Conservation (phyloP, 2,329 filamentous ascomycete genomes). For the Phialophora expanda region DNA sequence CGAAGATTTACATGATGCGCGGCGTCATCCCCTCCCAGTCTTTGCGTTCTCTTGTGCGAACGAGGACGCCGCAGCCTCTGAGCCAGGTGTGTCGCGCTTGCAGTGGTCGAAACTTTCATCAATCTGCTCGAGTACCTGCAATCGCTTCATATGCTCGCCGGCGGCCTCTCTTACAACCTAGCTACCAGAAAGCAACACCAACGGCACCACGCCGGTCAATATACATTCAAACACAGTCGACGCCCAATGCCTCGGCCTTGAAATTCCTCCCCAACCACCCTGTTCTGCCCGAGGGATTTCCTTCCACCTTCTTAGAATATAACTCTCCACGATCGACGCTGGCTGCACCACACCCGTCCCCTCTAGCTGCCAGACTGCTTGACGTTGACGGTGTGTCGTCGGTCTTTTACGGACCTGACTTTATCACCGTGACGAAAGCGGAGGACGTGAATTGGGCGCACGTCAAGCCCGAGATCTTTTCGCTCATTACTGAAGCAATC, state of each 20-base stretch:
- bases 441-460: conserved; percentile 89
- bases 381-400: conserved; percentile 93
- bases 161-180: conserved; percentile 53
- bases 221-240: conserved; percentile 96
- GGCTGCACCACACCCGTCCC: conserved; percentile 85
- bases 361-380: conserved; percentile 86
- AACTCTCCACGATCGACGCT: conserved; percentile 86
- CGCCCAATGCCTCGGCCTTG: conserved; percentile 89
- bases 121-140: conserved; percentile 50
- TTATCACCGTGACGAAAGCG: conserved; percentile 95
- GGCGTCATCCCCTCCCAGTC: conserved; percentile 9
- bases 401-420: conserved; percentile 92
- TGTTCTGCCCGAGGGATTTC: conserved; percentile 75
- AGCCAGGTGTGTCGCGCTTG: conserved; percentile 20
- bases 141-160: conserved; percentile 55
- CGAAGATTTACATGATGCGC: conserved; percentile 22
- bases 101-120: conserved; percentile 40
- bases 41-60: conserved; percentile 16
- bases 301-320: conserved; percentile 86
- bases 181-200: conserved; percentile 46
- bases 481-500: conserved; percentile 89
- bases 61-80: conserved; percentile 8
- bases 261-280: conserved; percentile 94
- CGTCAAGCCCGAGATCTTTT: conserved; percentile 93
- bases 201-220: conserved; percentile 68